These are phyloP conservation scores for Coemansia sp. DNA, from an alignment of 192 early-diverging fungal genomes.

Conservation along the genomic window DNA sequence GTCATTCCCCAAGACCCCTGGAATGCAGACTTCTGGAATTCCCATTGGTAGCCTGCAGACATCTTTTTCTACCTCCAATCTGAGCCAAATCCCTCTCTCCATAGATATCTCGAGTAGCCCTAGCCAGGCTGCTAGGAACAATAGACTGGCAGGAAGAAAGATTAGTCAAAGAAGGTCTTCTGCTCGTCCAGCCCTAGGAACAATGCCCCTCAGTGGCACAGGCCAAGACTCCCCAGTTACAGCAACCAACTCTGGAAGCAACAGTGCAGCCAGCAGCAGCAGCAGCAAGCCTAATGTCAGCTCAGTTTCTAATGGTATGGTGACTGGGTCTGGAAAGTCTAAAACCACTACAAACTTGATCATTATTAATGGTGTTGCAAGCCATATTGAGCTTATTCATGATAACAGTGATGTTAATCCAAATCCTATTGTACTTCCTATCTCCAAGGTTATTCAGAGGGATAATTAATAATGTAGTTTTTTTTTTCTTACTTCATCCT, in stretches of 20 bases:
- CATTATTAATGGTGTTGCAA: constrained; percentile 28
- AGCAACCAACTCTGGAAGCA: background rate
- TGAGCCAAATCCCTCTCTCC: background rate
- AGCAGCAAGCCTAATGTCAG: background rate
- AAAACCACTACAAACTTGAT: constrained; percentile 34
- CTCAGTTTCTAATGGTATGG: background rate
- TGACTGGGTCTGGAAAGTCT: constrained; percentile 1
- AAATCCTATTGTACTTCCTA: constrained; percentile 44
- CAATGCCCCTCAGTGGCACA: background rate
- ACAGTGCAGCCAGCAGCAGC: background rate
- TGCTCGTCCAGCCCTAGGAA: background rate
- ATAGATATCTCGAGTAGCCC: background rate
- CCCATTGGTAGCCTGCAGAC: background rate
- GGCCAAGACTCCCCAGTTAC: background rate
- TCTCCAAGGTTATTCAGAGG: constrained; percentile 17
- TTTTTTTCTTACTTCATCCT: too few relatives aligned
- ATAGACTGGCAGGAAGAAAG: background rate
- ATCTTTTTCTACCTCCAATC: background rate
- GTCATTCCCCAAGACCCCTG: background rate
- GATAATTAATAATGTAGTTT: too few relatives aligned
- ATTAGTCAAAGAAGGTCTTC: background rate
- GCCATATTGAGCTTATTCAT: constrained; percentile 34
- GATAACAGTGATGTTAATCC: constrained; percentile 23
- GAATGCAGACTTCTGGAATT: background rate
- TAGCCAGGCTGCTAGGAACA: background rate